phyloP scores from a whole-genome alignment of 140 eudicot genomes.

The Cichorium intybus region DNA sequence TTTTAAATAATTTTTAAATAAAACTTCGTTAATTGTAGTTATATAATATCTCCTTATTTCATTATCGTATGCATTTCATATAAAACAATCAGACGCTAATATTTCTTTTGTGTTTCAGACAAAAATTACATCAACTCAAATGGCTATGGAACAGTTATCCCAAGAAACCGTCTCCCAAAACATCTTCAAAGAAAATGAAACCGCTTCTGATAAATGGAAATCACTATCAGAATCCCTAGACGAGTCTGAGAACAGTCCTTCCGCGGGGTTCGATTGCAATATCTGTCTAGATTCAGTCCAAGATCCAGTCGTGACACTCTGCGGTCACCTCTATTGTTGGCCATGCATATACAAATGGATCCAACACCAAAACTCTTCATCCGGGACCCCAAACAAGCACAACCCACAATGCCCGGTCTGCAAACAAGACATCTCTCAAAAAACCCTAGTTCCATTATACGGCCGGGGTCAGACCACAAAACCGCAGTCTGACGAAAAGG shows the following conservation, averaged over 20 bases:
- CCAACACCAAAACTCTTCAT: constrained; percentile 37
- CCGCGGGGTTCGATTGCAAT: constrained; percentile 69
- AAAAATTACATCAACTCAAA: neutral
- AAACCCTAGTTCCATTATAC: constrained; percentile 65
- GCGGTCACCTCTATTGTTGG: constrained; percentile 96
- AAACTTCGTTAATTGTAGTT: too few species aligned
- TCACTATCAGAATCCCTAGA: constrained; percentile 27
- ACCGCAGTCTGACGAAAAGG: constrained; percentile 1
- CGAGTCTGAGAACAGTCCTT: constrained; percentile 32
- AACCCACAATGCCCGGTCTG: constrained; percentile 70
- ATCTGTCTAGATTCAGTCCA: constrained; percentile 73
- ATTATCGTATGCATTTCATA: too few species aligned
- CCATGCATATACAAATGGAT: constrained; percentile 91
- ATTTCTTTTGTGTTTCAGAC: neutral
- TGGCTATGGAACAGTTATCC: constrained; percentile 36
- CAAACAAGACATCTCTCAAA: constrained; percentile 56
- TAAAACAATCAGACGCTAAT: neutral
- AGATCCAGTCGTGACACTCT: constrained; percentile 83
- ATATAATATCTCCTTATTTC: too few species aligned
- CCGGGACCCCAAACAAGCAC: constrained; percentile 8
- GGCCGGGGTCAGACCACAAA: constrained; percentile 58
- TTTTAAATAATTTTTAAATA: too few species aligned
- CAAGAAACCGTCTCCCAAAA: constrained; percentile 27
- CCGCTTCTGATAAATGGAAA: constrained; percentile 36
- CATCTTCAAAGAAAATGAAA: constrained; percentile 26